Evolutionary conservation across 192 early-diverging fungal genomes (phyloP), one percentile per base, ranked within the genome.

Genomic region (Backusella australiensis): DNA sequence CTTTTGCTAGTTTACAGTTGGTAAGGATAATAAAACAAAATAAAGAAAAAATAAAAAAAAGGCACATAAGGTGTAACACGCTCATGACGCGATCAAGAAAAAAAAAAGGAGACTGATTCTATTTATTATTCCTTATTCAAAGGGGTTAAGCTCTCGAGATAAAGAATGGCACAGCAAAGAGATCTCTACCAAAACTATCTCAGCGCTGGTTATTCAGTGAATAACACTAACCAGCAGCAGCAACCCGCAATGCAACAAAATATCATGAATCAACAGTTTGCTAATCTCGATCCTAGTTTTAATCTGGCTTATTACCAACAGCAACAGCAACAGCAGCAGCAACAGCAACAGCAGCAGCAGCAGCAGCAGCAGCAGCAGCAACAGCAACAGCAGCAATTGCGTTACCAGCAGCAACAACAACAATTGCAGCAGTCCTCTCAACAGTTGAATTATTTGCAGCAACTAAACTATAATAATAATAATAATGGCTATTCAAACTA

Each of bases 101-200:
- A 26, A 59, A 26, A 59, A 26, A 12, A 59, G 56, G 11, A 59
- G 56, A 26, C 56, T 59, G 23, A 59, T 8, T 59, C 2, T 59
- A 26, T 23, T 21, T 56, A 56, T 21, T 56, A 56, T 56, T 56
- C 23, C 9, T 3, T 23, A 23, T 21, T 14, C 21, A 59, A 59
- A 59, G 56, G 53, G 56, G 56, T 59, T 26, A 59, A 59, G 56
- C 23, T 59, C 56, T 59, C 56, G 56, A 59, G 21, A 59, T 59
- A 59, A 36, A 69, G 17, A n/a, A 69, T 69, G 67, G 67, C 67
- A 23, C 67, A 69, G 39, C 67, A 69, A 69, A n/a, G 67, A 69
- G 67, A 69, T 69, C 21, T 19, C 9, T 69, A 36, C 39, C 67
- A 69, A 39, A 69, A 69, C 35, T 69, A 36, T 36, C 34, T 69